phyloP scores from a whole-genome alignment of 2,329 filamentous ascomycete species.

The Ambrosiella beaveri region DNA sequence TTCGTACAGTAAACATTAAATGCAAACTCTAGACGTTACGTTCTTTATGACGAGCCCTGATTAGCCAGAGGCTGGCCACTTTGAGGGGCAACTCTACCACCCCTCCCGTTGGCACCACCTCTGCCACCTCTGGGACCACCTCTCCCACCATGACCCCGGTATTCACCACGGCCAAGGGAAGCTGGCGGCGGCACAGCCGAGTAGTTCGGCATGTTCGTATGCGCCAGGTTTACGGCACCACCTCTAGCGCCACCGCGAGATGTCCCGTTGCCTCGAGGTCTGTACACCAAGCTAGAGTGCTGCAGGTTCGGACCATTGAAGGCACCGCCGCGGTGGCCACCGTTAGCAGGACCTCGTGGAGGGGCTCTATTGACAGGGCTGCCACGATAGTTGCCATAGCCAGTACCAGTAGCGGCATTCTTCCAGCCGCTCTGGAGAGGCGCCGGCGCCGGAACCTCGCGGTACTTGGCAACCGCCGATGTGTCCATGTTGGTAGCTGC shows the following conservation, averaged over 20 bases:
- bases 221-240: neutral
- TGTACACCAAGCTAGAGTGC: slow-evolving; percentile 12
- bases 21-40: too few relatives aligned
- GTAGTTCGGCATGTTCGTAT: slow-evolving; percentile 21
- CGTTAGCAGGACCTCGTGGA: neutral
- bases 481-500: slow-evolving; percentile 32
- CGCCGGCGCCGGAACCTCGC: slow-evolving; percentile 35
- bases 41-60: neutral
- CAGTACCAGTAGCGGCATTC: slow-evolving; percentile 2
- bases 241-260: slow-evolving; percentile 12
- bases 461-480: slow-evolving; percentile 19
- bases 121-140: slow-evolving; percentile 19
- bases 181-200: slow-evolving; percentile 44
- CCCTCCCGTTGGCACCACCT: slow-evolving; percentile 14
- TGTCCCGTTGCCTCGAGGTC: slow-evolving; percentile 18
- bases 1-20: too few relatives aligned
- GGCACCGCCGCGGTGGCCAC: slow-evolving; percentile 16
- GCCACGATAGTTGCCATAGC: neutral
- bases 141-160: slow-evolving; percentile 19
- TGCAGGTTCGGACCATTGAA: slow-evolving; percentile 9
- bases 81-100: neutral
- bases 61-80: neutral
- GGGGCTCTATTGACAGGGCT: neutral
- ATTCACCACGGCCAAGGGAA: slow-evolving; percentile 25
- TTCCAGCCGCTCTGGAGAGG: slow-evolving; percentile 41